Conservation (phyloP, 106 monocot genomes). For the Dendrobium nobile region DNA sequence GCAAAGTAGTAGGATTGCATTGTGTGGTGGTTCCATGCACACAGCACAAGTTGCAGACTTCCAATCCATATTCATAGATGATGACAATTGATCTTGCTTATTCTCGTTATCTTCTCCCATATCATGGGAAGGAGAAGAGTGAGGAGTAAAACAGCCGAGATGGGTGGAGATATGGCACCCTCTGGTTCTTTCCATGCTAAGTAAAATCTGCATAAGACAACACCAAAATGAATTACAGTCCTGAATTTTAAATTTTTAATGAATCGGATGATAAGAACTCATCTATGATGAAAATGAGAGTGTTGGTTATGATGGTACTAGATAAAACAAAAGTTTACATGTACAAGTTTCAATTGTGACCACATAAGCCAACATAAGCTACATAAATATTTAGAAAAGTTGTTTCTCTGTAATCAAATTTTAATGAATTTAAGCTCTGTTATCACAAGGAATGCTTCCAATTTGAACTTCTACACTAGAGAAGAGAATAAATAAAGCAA, state of each 20-base stretch:
- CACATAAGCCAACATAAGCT: not conserved
- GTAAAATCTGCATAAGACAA: not conserved
- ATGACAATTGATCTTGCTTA: not conserved
- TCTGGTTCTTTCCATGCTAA: not conserved
- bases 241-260: not conserved
- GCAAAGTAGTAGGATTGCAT: conserved; percentile 11
- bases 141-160: not conserved
- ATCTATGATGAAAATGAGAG: too few species aligned
- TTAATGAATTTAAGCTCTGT: not conserved
- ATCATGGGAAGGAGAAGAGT: not conserved
- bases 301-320: too few species aligned
- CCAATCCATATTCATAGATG: not conserved
- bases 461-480: too few species aligned
- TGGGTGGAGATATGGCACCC: not conserved
- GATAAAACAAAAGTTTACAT: not conserved
- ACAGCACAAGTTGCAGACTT: conserved; percentile 4
- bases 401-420: not conserved
- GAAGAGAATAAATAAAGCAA: too few species aligned
- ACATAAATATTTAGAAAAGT: not conserved
- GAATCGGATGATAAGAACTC: too few species aligned
- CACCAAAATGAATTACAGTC: not conserved
- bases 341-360: not conserved
- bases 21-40: conserved; percentile 15
- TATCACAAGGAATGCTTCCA: too few species aligned
- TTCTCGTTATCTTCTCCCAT: too few species aligned